Percentiles rank a stretch among this genome's conserved stretches.
Evolutionary conservation across 2,329 filamentous ascomycete species (phyloP).

Genomic region (Aspergillus neotritici): DNA sequence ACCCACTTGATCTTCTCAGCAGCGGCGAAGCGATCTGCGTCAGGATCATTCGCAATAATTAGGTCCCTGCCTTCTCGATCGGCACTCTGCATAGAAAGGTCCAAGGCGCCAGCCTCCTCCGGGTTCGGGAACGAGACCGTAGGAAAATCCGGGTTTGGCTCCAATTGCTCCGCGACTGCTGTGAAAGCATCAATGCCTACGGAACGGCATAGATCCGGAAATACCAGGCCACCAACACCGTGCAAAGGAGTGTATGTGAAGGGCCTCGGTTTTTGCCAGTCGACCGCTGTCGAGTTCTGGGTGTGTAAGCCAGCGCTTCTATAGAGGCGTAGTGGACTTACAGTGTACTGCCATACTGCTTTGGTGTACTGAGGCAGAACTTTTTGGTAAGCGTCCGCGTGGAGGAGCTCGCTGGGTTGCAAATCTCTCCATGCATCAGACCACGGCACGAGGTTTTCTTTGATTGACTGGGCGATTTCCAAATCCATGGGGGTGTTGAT

Average conservation of each 20-base stretch:
- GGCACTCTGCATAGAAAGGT: constrained; percentile 54
- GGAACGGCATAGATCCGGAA: constrained; percentile 30
- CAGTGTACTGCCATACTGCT: constrained; percentile 28
- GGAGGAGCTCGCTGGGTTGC: constrained; percentile 37
- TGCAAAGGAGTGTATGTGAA: constrained; percentile 43
- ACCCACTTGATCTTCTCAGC: constrained; percentile 51
- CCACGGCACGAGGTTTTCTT: constrained; percentile 50
- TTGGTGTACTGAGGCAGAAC: constrained; percentile 26
- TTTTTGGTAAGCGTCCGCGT: constrained; percentile 22
- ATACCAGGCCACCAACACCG: constrained; percentile 34
- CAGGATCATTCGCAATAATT: constrained; percentile 59
- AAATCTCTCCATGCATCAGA: constrained; percentile 41
- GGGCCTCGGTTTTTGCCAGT: constrained; percentile 23
- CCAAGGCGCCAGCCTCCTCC: constrained; percentile 58
- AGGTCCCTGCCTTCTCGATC: constrained; percentile 45
- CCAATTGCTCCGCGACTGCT: constrained; percentile 42
- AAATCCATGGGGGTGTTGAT: constrained; percentile 59
- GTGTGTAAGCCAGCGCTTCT: not conserved
- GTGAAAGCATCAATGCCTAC: constrained; percentile 31
- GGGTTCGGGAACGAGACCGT: constrained; percentile 62
- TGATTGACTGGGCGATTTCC: constrained; percentile 54
- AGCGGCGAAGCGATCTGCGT: constrained; percentile 59
- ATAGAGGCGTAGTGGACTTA: constrained; percentile 13
- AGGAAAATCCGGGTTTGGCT: constrained; percentile 59
- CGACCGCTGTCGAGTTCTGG: constrained; percentile 30